A percentile compares a stretch with the other conserved stretches of the same genome.
phyloP scores from a whole-genome alignment of 2,329 filamentous ascomycete species.

The Epichloe aotearoae region DNA sequence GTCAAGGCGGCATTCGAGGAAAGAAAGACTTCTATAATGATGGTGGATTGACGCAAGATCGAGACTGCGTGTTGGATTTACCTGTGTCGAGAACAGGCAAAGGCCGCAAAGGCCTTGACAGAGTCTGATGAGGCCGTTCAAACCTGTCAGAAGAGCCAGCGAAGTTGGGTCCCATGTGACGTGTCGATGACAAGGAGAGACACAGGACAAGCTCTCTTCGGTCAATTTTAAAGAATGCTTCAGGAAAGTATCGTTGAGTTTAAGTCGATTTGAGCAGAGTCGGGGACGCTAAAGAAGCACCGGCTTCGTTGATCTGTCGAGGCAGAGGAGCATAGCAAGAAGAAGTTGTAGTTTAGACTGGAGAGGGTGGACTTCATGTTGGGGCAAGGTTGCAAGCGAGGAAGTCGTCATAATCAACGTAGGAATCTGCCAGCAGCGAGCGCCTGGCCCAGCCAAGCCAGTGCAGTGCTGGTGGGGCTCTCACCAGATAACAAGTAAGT shows the following conservation, averaged over 20 bases:
- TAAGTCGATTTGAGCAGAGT: not conserved
- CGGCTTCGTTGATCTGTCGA: not conserved
- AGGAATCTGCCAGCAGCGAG: no score
- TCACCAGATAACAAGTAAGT: no score
- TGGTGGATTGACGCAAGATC: not conserved
- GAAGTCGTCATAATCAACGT: not conserved
- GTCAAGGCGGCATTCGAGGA: constrained; percentile 8
- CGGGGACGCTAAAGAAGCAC: not conserved
- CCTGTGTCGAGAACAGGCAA: not conserved
- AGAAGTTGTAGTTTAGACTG: not conserved
- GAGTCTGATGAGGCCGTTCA: not conserved
- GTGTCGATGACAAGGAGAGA: not conserved
- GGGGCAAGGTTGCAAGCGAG: not conserved
- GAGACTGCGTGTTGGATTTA: not conserved
- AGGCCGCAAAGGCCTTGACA: not conserved
- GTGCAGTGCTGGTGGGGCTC: no score
- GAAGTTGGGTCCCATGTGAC: not conserved
- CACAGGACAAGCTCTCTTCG: not conserved
- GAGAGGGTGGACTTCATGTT: constrained; percentile 1
- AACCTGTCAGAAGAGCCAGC: not conserved
- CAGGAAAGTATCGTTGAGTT: not conserved
- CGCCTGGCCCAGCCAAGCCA: no score
- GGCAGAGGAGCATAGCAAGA: not conserved
- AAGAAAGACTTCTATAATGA: not conserved
- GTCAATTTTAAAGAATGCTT: not conserved